Evolutionary conservation across 768 basidiomycete genomes (phyloP).

Genomic region (Mycena belliarum): DNA sequence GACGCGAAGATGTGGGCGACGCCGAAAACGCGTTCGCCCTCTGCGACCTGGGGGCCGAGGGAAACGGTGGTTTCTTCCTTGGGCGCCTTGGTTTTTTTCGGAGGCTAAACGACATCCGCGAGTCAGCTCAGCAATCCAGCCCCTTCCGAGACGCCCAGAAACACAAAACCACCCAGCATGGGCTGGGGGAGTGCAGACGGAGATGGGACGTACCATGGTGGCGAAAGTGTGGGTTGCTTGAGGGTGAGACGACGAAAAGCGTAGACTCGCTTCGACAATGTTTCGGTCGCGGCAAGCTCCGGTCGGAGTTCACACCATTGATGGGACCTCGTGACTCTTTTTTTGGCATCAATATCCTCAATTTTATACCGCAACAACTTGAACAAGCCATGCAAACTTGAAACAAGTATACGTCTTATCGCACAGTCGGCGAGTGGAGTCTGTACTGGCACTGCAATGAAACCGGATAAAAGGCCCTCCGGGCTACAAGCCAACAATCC

Average conservation of each 20-base stretch:
- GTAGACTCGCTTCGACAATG: no score
- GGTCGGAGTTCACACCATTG: no score
- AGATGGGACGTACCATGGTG: background rate
- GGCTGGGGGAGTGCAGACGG: background rate
- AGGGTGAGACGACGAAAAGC: background rate
- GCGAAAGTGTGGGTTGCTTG: background rate
- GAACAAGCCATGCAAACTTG: no score
- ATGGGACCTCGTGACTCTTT: no score
- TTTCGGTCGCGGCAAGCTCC: no score
- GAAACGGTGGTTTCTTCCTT: conserved; percentile 84
- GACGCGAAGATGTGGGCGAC: conserved; percentile 99
- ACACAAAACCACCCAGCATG: background rate
- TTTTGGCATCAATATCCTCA: no score
- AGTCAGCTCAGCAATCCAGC: background rate
- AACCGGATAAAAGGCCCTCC: no score
- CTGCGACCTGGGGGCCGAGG: conserved; percentile 93
- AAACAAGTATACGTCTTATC: no score
- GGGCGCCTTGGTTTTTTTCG: conserved; percentile 78
- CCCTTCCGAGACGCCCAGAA: background rate
- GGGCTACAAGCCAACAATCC: no score
- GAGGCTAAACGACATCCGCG: conserved; percentile 51
- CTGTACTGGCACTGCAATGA: no score
- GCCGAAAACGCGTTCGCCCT: conserved; percentile 96
- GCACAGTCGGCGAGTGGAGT: no score
- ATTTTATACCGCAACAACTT: no score